These are phyloP conservation scores for Penicillium daleae DNA, from an alignment of 495 filamentous ascomycete species.

Conservation along the genomic window DNA sequence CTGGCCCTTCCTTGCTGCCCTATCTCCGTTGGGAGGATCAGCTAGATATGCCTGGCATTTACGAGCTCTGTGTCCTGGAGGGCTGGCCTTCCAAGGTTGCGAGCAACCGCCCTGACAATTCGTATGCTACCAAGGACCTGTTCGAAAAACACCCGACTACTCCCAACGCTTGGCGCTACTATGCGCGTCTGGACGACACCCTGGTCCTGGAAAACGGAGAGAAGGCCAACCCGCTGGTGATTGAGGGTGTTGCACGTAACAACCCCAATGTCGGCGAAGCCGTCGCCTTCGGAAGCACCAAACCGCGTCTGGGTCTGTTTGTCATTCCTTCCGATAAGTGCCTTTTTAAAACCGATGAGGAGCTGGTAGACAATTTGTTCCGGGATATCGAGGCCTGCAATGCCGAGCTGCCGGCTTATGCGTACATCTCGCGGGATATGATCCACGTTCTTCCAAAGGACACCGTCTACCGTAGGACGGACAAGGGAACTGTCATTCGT, in stretches of 20 bases:
- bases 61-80: neutral
- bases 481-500: neutral
- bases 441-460: neutral
- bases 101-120: constrained; percentile 50
- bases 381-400: neutral
- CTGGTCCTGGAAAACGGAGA: constrained; percentile 64
- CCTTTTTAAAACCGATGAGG: neutral
- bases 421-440: neutral
- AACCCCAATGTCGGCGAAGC: constrained; percentile 32
- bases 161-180: constrained; percentile 57
- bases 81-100: neutral
- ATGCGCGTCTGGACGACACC: constrained; percentile 59
- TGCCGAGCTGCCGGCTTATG: neutral
- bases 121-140: constrained; percentile 60
- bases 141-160: constrained; percentile 56
- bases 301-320: constrained; percentile 44
- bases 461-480: neutral
- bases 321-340: neutral
- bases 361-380: neutral
- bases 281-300: constrained; percentile 37
- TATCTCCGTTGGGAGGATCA: neutral
- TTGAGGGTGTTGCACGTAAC: constrained; percentile 50
- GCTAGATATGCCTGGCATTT: neutral
- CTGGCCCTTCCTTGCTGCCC: neutral
- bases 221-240: constrained; percentile 63